Percentiles rank a stretch among this genome's conserved stretches.
These are phyloP conservation scores for Sicyos edulis DNA, from an alignment of 306 rosid species.

Conservation along the genomic window DNA sequence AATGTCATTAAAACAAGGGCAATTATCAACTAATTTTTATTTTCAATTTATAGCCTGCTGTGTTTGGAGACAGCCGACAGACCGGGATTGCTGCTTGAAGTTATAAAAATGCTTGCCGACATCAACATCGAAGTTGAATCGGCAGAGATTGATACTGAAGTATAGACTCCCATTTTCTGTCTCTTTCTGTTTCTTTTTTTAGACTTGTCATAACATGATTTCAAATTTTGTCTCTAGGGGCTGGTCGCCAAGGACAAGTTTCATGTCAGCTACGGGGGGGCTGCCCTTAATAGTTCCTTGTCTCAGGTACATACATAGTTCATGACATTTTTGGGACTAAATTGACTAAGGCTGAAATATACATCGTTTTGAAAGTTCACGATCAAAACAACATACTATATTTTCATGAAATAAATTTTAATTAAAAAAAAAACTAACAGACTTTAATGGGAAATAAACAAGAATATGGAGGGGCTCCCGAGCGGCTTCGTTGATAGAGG, in stretches of 20 bases:
- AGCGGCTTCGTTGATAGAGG: too few species aligned
- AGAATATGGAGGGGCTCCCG: too few species aligned
- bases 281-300: constrained; percentile 68
- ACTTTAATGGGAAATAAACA: too few species aligned
- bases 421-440: too few species aligned
- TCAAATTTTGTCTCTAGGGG: constrained; percentile 49
- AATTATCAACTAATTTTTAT: constrained; percentile 22
- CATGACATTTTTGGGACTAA: too few species aligned
- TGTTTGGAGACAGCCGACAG: constrained; percentile 86
- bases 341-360: too few species aligned
- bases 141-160: constrained; percentile 89
- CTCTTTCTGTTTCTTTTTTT: background rate
- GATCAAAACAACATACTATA: too few species aligned
- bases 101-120: constrained; percentile 74
- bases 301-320: constrained; percentile 54
- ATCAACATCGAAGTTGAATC: constrained; percentile 93
- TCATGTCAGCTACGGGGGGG: constrained; percentile 87
- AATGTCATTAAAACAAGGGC: too few species aligned
- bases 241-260: constrained; percentile 89
- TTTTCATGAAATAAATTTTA: too few species aligned
- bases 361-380: too few species aligned
- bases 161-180: constrained; percentile 22
- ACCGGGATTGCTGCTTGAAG: constrained; percentile 84
- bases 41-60: constrained; percentile 53
- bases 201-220: background rate